Percentiles rank a stretch among this genome's conserved stretches.
These are phyloP conservation scores for Beta corolliflora DNA, from an alignment of 179 eudicot species.

Conservation along the genomic window DNA sequence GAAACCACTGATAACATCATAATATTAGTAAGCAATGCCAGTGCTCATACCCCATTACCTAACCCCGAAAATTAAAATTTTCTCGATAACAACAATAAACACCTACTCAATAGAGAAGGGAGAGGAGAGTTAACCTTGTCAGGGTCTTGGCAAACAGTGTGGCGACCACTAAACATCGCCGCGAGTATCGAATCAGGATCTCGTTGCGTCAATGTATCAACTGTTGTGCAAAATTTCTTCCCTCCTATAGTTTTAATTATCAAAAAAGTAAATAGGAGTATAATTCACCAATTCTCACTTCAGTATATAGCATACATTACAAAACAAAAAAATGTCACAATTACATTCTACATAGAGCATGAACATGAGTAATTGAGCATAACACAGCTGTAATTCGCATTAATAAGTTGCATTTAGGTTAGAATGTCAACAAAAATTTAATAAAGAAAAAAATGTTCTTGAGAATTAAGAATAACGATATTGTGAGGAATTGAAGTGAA, in stretches of 20 bases:
- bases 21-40: neutral
- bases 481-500: neutral
- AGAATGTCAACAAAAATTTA: too few species aligned
- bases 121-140: constrained; percentile 53
- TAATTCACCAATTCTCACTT: neutral
- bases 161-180: constrained; percentile 98
- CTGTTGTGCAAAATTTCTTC: constrained; percentile 80
- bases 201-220: constrained; percentile 79
- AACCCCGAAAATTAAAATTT: too few species aligned
- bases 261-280: neutral
- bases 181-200: constrained; percentile 98
- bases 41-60: neutral
- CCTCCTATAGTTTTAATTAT: constrained; percentile 53
- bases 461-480: neutral
- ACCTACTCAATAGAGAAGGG: neutral
- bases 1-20: neutral
- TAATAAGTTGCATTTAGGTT: neutral
- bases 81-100: neutral
- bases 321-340: neutral
- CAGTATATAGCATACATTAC: neutral
- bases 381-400: neutral
- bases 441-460: too few species aligned
- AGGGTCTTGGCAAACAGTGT: constrained; percentile 63
- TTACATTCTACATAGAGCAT: too few species aligned
- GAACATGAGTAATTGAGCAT: neutral